Percentiles rank a stretch among this genome's conserved stretches.
These are phyloP conservation scores for Sinapis alba DNA, from an alignment of 441 rosid species.

Conservation along the genomic window DNA sequence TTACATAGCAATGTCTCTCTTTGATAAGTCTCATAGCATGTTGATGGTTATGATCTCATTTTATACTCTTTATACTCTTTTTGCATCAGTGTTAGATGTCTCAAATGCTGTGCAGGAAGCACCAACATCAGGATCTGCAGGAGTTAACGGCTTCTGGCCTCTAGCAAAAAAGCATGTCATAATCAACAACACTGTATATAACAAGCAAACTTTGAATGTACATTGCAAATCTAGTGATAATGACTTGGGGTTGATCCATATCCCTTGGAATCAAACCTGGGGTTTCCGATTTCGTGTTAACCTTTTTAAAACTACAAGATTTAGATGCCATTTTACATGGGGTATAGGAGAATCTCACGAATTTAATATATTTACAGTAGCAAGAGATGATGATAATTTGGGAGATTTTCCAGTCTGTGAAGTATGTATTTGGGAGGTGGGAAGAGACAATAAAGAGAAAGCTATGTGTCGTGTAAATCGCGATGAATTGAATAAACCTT, in stretches of 20 bases:
- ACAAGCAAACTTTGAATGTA: background rate
- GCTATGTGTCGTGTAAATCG: conserved; percentile 23
- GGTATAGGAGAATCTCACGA: background rate
- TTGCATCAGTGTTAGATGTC: background rate
- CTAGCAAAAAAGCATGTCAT: conserved; percentile 21
- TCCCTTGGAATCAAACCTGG: conserved; percentile 3
- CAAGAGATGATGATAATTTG: conserved; percentile 13
- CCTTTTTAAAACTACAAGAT: background rate
- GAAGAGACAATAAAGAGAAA: background rate
- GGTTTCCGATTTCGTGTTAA: conserved; percentile 27
- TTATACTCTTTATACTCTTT: conserved; percentile 7
- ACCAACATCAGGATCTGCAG: background rate
- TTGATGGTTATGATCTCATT: conserved; percentile 5
- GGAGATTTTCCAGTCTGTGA: background rate
- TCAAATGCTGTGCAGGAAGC: background rate
- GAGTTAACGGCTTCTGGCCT: background rate
- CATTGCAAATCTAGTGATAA: conserved; percentile 14
- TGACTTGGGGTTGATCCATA: conserved; percentile 2
- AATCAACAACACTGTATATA: background rate
- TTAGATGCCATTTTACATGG: conserved; percentile 10
- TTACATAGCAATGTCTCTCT: conserved; percentile 16
- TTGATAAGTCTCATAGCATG: background rate
- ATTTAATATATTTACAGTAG: conserved; percentile 10
- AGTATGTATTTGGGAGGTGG: conserved; percentile 22
- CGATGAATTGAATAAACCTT: background rate